phyloP scores from a whole-genome alignment of 805 yeast genomes.

The Candida nemodendra region DNA sequence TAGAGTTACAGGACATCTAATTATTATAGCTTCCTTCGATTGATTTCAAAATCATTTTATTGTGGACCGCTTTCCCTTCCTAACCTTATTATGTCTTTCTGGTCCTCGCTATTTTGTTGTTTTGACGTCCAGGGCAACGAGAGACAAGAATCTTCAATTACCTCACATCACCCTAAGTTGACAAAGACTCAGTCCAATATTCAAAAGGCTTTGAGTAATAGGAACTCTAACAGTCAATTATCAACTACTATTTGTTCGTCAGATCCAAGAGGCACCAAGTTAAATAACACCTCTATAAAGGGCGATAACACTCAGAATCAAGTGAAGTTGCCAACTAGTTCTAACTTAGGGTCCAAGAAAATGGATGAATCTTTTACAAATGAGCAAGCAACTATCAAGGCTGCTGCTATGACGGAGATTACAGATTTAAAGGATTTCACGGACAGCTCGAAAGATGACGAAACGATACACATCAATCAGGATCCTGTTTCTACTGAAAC shows the following conservation, averaged over 20 bases:
- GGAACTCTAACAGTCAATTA: conserved; percentile 15
- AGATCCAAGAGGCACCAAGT: conserved; percentile 8
- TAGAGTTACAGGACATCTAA: no score
- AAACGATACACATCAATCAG: conserved; percentile 21
- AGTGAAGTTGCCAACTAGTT: conserved; percentile 2
- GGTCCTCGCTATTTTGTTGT: conserved; percentile 36
- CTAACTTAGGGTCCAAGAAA: conserved; percentile 1
- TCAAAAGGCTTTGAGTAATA: conserved; percentile 33
- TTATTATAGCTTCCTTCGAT: no score
- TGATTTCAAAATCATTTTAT: no score
- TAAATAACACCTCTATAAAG: background rate
- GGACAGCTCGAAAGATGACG: conserved; percentile 37
- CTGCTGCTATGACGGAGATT: conserved; percentile 26
- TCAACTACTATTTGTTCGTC: conserved; percentile 7
- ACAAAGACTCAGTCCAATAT: conserved; percentile 35
- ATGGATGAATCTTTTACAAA: conserved; percentile 6
- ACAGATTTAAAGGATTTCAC: conserved; percentile 35
- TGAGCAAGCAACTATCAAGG: conserved; percentile 13
- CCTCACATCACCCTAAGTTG: conserved; percentile 25
- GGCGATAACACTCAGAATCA: background rate
- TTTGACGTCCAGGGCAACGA: conserved; percentile 32
- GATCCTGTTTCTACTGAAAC: conserved; percentile 4
- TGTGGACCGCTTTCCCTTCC: no score
- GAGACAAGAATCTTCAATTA: conserved; percentile 26
- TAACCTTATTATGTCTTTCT: conserved; percentile 32